phyloP scores from a whole-genome alignment of 148 eudicot genomes.

The Rhododendron henanense region DNA sequence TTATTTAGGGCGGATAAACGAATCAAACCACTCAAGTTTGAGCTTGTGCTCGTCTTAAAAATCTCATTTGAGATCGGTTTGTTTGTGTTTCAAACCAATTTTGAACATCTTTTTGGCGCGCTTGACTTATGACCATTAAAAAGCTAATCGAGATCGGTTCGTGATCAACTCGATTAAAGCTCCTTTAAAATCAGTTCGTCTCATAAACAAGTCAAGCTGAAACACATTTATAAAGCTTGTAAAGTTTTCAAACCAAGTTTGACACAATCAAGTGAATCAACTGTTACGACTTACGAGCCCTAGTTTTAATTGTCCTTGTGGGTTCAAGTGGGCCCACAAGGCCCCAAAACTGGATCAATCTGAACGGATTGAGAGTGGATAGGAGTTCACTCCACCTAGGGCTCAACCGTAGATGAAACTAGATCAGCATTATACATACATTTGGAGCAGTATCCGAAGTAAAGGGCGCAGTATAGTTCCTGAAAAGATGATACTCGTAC shows the following conservation, averaged over 20 bases:
- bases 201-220: too few relatives aligned
- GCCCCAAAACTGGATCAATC: background rate
- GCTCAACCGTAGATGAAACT: background rate
- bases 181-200: too few relatives aligned
- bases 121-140: background rate
- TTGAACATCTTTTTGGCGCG: background rate
- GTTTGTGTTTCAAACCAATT: background rate
- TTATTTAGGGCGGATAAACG: background rate
- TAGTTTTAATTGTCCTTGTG: background rate
- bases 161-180: background rate
- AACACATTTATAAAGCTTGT: too few relatives aligned
- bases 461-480: background rate
- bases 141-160: background rate
- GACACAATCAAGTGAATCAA: too few relatives aligned
- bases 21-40: background rate
- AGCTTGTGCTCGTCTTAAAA: background rate
- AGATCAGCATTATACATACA: background rate
- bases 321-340: background rate
- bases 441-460: background rate
- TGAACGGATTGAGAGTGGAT: background rate
- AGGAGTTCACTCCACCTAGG: background rate
- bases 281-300: background rate
- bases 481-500: background rate
- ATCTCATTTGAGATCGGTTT: background rate
- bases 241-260: too few relatives aligned